phyloP scores from a whole-genome alignment of 2,329 filamentous ascomycete species.

The Penicillium sp. region DNA sequence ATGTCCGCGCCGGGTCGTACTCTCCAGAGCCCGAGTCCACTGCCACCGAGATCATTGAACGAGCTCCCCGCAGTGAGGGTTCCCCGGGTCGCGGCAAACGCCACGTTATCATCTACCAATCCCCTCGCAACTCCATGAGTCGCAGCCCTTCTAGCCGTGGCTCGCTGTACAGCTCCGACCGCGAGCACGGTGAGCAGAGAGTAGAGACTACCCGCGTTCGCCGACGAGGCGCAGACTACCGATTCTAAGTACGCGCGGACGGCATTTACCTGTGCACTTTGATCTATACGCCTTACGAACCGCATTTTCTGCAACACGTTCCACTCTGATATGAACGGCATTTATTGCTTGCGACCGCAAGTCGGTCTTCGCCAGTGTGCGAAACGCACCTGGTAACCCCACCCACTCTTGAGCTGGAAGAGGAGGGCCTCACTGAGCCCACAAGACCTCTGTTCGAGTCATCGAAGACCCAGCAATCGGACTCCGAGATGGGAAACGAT shows the following conservation, averaged over 20 bases:
- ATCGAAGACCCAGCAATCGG: constrained; percentile 3
- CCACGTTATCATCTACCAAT: constrained; percentile 35
- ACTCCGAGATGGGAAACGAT: constrained; percentile 11
- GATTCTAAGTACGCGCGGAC: constrained; percentile 16
- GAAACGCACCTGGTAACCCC: neutral
- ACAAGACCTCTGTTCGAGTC: constrained; percentile 4
- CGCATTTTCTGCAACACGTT: neutral
- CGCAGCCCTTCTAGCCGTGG: constrained; percentile 35
- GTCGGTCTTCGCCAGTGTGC: constrained; percentile 6
- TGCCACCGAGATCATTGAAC: constrained; percentile 14
- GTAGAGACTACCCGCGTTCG: constrained; percentile 29
- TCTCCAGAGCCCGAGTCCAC: constrained; percentile 9
- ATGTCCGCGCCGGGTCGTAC: constrained; percentile 14
- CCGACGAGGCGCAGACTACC: constrained; percentile 29
- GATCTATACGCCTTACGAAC: constrained; percentile 1
- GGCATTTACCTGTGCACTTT: neutral
- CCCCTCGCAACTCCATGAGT: constrained; percentile 30
- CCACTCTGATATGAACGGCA: neutral
- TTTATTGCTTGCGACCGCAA: constrained; percentile 9
- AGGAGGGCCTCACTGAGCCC: neutral
- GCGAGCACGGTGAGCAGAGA: constrained; percentile 31
- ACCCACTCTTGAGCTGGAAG: neutral
- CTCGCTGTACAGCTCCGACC: constrained; percentile 34
- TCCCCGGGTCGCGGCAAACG: constrained; percentile 23
- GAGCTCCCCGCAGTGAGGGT: constrained; percentile 12